Conservation (phyloP, 352 stramenopile species). For the Globisporangium nagaii region DNA sequence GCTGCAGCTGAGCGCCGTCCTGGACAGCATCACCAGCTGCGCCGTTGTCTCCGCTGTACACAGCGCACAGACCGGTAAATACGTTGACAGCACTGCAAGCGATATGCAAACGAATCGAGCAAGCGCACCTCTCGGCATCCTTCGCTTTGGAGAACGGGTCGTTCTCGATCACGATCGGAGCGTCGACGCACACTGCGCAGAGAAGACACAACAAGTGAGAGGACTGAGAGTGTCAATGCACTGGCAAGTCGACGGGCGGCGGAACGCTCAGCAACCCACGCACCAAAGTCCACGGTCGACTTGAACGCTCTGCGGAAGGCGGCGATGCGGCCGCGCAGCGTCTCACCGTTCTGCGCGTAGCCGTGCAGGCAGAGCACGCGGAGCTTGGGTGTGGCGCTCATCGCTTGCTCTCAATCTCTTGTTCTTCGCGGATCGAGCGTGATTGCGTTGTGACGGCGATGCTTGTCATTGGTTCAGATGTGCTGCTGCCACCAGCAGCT, state of each 20-base stretch:
- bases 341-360: conserved; percentile 73
- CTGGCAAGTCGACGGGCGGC: too few relatives aligned
- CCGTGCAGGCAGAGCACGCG: conserved; percentile 84
- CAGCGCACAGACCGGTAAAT: too few relatives aligned
- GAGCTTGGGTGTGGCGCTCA: conserved; percentile 37
- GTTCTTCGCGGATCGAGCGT: background rate
- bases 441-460: background rate
- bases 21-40: conserved; percentile 13
- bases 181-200: conserved; percentile 68
- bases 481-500: background rate
- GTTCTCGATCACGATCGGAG: conserved; percentile 64
- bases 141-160: conserved; percentile 48
- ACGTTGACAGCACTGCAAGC: too few relatives aligned
- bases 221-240: too few relatives aligned
- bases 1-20: conserved; percentile 20
- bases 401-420: conserved; percentile 5
- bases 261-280: conserved; percentile 7
- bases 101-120: conserved; percentile 1
- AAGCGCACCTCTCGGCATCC: conserved; percentile 33
- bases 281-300: conserved; percentile 78
- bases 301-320: conserved; percentile 71
- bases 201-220: conserved; percentile 3
- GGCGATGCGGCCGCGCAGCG: conserved; percentile 67
- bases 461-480: conserved; percentile 1
- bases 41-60: background rate